Percentiles rank a stretch among this genome's conserved stretches.
Evolutionary conservation across 2,329 filamentous ascomycete species (phyloP).

Genomic region (Boeremia exigua): DNA sequence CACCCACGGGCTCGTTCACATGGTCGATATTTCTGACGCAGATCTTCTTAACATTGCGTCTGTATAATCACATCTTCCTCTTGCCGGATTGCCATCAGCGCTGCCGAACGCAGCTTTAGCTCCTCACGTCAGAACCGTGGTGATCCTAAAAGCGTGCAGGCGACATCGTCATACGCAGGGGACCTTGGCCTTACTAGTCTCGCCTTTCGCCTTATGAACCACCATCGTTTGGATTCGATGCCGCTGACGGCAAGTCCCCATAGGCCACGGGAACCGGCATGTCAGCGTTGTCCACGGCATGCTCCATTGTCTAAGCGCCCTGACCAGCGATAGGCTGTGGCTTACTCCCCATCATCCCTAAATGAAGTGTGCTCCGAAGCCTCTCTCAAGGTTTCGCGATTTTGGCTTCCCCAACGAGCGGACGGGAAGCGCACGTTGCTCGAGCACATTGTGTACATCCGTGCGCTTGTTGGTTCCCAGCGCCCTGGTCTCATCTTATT

Average conservation of each 20-base stretch:
- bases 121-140: slow-evolving; percentile 5
- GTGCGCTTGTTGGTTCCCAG: slow-evolving; percentile 2
- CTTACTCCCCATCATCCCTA: neutral
- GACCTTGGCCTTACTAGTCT: neutral
- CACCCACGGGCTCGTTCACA: too few relatives aligned
- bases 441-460: neutral
- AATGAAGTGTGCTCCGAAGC: slow-evolving; percentile 1
- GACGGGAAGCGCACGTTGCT: neutral
- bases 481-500: neutral
- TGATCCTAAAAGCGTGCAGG: neutral
- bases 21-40: too few relatives aligned
- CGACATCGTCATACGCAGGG: neutral
- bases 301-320: too few relatives aligned
- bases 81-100: neutral
- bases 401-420: neutral
- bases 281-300: neutral
- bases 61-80: neutral
- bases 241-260: neutral
- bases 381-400: neutral
- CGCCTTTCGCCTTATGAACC: neutral
- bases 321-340: neutral
- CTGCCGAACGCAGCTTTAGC: neutral
- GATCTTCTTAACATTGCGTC: neutral
- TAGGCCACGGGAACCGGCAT: neutral
- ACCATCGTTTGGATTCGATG: neutral